Evolutionary conservation across 768 basidiomycete genomes (phyloP), one percentile per base, ranked within the genome.

Genomic region (Mycena capillaripes): DNA sequence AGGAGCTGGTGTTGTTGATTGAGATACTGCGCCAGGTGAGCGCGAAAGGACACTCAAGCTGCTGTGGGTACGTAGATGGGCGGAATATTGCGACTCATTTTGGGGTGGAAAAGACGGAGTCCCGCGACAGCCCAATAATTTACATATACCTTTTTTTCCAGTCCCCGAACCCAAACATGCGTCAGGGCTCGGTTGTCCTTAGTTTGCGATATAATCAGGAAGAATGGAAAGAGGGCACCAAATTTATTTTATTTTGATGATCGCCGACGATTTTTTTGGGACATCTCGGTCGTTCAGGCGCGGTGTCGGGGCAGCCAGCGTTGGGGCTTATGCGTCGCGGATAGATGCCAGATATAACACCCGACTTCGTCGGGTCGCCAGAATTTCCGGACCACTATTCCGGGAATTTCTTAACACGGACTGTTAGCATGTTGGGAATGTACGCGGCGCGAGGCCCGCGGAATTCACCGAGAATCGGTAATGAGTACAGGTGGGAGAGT

Each of bases 11-110:
- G 64, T 30, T 65, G 50, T 32, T 65, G 52, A 11, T 11, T n/a
- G 16, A 65, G 64, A 32, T 65, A 56, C 21, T 65, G 64, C 38
- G 64, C 64, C 38, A 65, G 64, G 16, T 38, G 64, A 7, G 36
- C 64, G 12, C 64, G 52, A 42, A 65, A 65, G 25, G 52, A 29
- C 17, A 10, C 11, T 52, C 52, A 65, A 3, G 25, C 52, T 8
- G 23, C 4, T 29, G 64, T 65, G 53, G 36, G 53, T 66, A 57
- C 55, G 11, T 62, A 30, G 19, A 23, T 8, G 10, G 55, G 19
- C 55, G 29, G 55, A 48, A 42, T 59, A 42, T 59, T 40, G 57
- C 19, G 46, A 34, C 30, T 55, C 63, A 65, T 65, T 27, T 19
- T 56, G 40, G 40, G 40, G 29, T 14, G 19, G 16, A 34, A 56